These are phyloP conservation scores for Chlamydomonas reinhardtii DNA, from an alignment of 163 green algal species.

Conservation along the genomic window DNA sequence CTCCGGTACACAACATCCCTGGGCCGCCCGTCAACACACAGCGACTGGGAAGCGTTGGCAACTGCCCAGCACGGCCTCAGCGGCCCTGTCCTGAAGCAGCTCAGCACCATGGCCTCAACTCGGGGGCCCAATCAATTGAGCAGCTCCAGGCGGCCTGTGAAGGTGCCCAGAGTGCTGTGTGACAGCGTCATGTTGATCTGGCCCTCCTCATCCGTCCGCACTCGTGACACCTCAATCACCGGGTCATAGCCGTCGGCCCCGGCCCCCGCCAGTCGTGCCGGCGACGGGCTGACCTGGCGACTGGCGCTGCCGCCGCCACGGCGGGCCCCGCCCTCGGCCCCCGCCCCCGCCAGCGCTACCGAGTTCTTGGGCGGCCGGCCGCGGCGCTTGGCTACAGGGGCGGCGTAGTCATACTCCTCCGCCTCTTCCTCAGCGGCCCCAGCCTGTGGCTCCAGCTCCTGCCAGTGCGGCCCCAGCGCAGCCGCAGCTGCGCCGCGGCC, in stretches of 20 bases:
- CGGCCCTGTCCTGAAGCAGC: too few species aligned
- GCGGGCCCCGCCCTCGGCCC: background rate
- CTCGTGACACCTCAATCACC: background rate
- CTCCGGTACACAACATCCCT: too few species aligned
- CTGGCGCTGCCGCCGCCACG: background rate
- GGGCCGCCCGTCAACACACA: too few species aligned
- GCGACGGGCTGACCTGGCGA: too few species aligned
- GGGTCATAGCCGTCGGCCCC: background rate
- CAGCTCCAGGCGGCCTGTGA: background rate
- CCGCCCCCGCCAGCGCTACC: too few species aligned
- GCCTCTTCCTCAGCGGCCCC: background rate
- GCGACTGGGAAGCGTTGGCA: too few species aligned
- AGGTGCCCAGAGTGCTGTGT: constrained; percentile 18
- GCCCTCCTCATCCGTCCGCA: background rate
- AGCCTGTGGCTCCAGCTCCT: background rate
- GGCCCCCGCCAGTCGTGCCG: background rate
- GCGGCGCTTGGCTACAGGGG: background rate
- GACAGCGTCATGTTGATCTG: background rate
- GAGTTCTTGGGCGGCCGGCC: background rate
- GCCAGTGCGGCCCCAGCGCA: background rate
- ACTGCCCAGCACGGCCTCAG: too few species aligned
- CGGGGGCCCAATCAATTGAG: background rate
- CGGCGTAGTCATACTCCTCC: background rate
- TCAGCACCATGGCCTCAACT: too few species aligned
- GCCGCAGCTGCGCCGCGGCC: background rate